Evolutionary conservation across 2,329 filamentous ascomycete genomes (phyloP).

Genomic region (Zelopaecilomyces penicillatus): DNA sequence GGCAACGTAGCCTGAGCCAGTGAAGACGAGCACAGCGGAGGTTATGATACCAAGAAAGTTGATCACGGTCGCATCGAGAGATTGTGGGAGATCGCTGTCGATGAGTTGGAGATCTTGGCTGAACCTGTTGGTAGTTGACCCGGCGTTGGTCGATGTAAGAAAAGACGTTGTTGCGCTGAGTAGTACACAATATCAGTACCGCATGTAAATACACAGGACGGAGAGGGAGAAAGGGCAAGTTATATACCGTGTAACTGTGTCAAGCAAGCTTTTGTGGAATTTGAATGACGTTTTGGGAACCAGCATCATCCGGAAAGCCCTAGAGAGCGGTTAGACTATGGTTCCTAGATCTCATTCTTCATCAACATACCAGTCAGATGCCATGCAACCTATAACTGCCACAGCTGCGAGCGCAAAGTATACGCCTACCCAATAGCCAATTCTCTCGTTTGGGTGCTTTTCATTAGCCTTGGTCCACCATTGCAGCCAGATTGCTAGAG

Average conservation of each 20-base stretch:
- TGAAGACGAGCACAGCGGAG: too few species aligned
- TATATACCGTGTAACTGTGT: conserved; percentile 20
- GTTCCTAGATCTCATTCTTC: neutral
- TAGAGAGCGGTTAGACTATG: neutral
- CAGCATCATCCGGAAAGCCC: conserved; percentile 14
- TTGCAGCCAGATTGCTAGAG: conserved; percentile 16
- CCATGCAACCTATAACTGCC: conserved; percentile 9
- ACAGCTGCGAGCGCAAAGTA: conserved; percentile 12
- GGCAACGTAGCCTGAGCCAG: neutral
- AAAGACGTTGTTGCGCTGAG: conserved; percentile 19
- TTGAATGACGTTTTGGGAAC: conserved; percentile 19
- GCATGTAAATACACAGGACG: too few species aligned
- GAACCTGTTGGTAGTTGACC: conserved; percentile 23
- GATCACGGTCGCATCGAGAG: too few species aligned
- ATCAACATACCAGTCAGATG: conserved; percentile 10
- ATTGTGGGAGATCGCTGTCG: too few species aligned
- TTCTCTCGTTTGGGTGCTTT: conserved; percentile 9
- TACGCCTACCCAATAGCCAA: conserved; percentile 15
- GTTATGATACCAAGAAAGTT: too few species aligned
- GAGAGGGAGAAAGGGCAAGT: too few species aligned
- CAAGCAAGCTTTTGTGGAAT: conserved; percentile 16
- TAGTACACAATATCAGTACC: conserved; percentile 10
- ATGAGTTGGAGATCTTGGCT: neutral
- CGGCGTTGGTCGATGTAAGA: conserved; percentile 27
- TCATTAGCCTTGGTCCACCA: conserved; percentile 17